phyloP scores from a whole-genome alignment of 1,284 basidiomycete genomes.

The Athelia psychrophila region DNA sequence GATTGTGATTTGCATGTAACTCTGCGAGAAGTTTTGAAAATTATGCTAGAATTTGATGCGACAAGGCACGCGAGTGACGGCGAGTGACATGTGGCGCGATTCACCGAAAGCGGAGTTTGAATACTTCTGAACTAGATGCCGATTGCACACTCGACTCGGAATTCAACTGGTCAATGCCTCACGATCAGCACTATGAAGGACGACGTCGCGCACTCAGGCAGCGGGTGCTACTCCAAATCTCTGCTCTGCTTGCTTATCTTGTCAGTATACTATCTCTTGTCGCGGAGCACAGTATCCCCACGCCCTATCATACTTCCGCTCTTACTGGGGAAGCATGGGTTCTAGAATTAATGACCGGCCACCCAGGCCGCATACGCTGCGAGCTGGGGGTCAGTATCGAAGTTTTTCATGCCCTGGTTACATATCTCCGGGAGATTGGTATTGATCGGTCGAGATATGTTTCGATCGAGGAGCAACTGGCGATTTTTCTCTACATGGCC shows the following conservation, averaged over 20 bases:
- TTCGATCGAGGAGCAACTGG: conserved; percentile 19
- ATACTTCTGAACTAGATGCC: background rate
- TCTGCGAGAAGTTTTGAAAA: no score
- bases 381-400: conserved; percentile 14
- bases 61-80: background rate
- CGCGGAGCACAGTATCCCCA: background rate
- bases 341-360: conserved; percentile 15
- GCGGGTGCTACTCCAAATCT: background rate
- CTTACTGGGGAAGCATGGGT: conserved; percentile 17
- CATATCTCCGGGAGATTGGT: conserved; percentile 7
- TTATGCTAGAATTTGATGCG: no score
- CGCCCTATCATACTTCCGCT: conserved; percentile 9
- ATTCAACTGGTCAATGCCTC: background rate
- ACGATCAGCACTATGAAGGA: background rate
- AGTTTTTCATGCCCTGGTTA: conserved; percentile 13
- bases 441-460: conserved; percentile 10
- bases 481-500: conserved; percentile 20
- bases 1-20: no score
- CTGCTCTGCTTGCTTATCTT: background rate
- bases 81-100: background rate
- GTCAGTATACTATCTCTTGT: background rate
- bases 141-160: background rate
- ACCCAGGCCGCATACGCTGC: conserved; percentile 9
- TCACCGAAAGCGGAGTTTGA: background rate
- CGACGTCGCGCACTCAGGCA: background rate